Evolutionary conservation across 257 asterid genomes (phyloP).

Genomic region (Solanum clarkiae): DNA sequence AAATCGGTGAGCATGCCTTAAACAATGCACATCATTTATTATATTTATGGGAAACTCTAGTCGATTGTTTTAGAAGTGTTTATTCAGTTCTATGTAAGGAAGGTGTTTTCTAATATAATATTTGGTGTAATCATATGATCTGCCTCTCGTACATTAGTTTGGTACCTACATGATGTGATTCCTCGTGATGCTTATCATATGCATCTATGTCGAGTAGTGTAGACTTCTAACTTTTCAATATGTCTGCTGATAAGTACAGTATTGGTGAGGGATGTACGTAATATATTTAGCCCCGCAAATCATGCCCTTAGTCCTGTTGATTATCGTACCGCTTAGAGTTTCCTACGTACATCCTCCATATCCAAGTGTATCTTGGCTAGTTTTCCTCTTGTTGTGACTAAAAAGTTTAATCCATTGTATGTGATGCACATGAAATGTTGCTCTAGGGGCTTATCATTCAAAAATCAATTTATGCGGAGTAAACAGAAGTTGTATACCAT

Average conservation of each 20-base stretch:
- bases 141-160: background rate
- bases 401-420: background rate
- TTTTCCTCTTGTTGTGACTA: background rate
- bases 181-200: background rate
- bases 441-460: background rate
- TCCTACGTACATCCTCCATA: background rate
- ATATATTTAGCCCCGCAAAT: background rate
- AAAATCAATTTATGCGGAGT: background rate
- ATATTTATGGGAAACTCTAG: background rate
- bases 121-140: background rate
- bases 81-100: background rate
- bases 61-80: background rate
- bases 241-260: background rate
- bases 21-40: background rate
- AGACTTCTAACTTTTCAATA: background rate
- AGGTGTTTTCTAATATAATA: background rate
- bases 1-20: constrained; percentile 47
- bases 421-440: background rate
- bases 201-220: background rate
- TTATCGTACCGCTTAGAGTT: background rate
- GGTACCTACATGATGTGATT: background rate
- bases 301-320: background rate
- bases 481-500: background rate
- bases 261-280: background rate
- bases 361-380: background rate